These are phyloP conservation scores for Plasmodium cynomolgi DNA, from an alignment of 169 alveolate species.

Conservation along the genomic window DNA sequence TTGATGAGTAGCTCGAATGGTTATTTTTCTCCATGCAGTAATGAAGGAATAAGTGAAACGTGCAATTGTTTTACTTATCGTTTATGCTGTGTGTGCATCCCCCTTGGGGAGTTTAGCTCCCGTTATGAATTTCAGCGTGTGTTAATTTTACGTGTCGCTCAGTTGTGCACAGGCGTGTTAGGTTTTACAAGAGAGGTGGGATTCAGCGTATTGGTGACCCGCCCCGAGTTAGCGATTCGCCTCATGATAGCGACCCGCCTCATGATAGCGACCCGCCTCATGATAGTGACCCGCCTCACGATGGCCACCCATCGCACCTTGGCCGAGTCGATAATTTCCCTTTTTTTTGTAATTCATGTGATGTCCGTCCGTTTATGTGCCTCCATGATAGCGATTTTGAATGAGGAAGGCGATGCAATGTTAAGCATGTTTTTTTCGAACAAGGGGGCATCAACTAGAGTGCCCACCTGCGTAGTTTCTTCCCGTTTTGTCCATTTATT, in stretches of 20 bases:
- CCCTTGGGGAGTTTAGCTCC: neutral
- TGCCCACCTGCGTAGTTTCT: neutral
- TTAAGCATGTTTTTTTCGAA: neutral
- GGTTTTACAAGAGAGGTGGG: neutral
- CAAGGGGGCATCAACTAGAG: neutral
- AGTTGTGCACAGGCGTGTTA: neutral
- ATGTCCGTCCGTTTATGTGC: slow-evolving; percentile 3
- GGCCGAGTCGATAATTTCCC: neutral
- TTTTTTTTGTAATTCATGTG: slow-evolving; percentile 30
- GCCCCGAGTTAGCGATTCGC: too few relatives aligned
- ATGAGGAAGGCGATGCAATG: neutral
- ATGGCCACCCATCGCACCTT: too few relatives aligned
- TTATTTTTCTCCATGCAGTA: neutral
- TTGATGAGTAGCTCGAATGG: neutral
- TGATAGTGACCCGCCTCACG: too few relatives aligned
- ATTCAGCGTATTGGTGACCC: neutral
- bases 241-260: neutral
- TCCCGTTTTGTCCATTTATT: neutral
- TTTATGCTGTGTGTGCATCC: neutral
- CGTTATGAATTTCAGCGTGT: neutral
- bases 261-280: neutral
- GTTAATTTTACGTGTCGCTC: neutral
- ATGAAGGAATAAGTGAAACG: neutral
- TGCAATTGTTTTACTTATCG: neutral
- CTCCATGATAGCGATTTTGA: neutral